Evolutionary conservation across 768 basidiomycete species (phyloP).

Genomic region (Zangia roseola): DNA sequence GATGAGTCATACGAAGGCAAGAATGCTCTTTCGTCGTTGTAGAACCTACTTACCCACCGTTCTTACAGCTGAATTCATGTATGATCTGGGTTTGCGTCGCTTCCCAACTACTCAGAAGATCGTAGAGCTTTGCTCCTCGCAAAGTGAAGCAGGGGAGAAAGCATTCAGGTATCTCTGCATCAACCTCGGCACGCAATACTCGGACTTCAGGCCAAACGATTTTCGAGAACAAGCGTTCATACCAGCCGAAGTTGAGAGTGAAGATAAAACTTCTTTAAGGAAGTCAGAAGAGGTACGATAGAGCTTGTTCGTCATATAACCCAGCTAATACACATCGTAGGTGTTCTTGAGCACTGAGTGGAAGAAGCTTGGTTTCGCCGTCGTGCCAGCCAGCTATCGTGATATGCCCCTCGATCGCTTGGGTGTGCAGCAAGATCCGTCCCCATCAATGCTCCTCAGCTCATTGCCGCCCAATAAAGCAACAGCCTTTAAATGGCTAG

Average conservation of each 20-base stretch:
- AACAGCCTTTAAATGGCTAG: conserved; percentile 63
- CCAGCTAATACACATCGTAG: conserved; percentile 44
- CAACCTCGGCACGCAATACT: not conserved
- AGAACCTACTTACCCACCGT: not conserved
- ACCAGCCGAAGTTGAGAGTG: not conserved
- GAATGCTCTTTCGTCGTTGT: not conserved
- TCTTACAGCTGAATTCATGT: conserved; percentile 68
- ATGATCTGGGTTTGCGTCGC: conserved; percentile 59
- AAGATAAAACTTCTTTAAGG: not conserved
- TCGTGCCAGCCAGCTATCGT: conserved; percentile 50
- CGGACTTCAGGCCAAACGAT: conserved; percentile 52
- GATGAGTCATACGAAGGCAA: conserved; percentile 77
- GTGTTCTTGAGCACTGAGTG: conserved; percentile 23
- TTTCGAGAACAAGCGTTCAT: not conserved
- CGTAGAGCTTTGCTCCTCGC: conserved; percentile 63
- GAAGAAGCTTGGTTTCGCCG: conserved; percentile 66
- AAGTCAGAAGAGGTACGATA: conserved; percentile 19
- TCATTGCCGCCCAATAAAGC: conserved; percentile 51
- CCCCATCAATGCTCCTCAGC: conserved; percentile 52
- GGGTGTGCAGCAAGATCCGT: conserved; percentile 64
- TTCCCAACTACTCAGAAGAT: conserved; percentile 64
- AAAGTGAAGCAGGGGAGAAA: conserved; percentile 43
- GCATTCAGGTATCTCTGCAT: conserved; percentile 81
- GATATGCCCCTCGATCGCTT: conserved; percentile 55
- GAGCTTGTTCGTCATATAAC: conserved; percentile 33